Percentiles rank a stretch among this genome's conserved stretches.
Evolutionary conservation across 129 eudicot genomes (phyloP).

Genomic region (Artemisia argyi): DNA sequence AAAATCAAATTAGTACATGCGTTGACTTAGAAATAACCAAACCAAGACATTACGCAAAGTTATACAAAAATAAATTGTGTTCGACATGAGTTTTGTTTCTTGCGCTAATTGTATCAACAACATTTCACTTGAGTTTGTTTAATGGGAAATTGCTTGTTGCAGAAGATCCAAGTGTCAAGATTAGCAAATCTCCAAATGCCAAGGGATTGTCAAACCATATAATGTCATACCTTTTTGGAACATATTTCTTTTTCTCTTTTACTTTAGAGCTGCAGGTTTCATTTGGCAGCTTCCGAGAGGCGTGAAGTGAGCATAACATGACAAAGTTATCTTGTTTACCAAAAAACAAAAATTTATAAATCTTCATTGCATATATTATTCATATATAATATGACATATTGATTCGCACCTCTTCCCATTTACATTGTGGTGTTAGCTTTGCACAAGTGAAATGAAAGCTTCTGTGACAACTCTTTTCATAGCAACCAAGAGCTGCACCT

Average conservation of each 20-base stretch:
- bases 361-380: too few species aligned
- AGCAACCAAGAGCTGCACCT: constrained; percentile 98
- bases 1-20: too few species aligned
- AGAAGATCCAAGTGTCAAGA: not conserved
- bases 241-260: constrained; percentile 42
- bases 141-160: constrained; percentile 37
- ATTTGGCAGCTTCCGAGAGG: constrained; percentile 59
- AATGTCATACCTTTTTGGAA: constrained; percentile 49
- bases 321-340: constrained; percentile 88
- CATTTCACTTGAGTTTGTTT: too few species aligned
- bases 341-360: not conserved
- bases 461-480: constrained; percentile 71
- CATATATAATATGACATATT: not conserved
- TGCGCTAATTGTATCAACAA: too few species aligned
- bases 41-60: too few species aligned
- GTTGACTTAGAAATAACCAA: too few species aligned
- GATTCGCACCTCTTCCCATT: constrained; percentile 82
- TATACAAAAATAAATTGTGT: too few species aligned
- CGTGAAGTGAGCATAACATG: constrained; percentile 88
- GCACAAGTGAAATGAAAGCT: constrained; percentile 98
- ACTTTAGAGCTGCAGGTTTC: constrained; percentile 44
- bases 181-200: not conserved
- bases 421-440: constrained; percentile 66
- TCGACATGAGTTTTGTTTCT: too few species aligned
- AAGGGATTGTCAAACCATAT: not conserved